A percentile compares a stretch with the other conserved stretches of the same genome.
Conservation (phyloP, 305 asterid genomes). For the Fraxinus platypoda region DNA sequence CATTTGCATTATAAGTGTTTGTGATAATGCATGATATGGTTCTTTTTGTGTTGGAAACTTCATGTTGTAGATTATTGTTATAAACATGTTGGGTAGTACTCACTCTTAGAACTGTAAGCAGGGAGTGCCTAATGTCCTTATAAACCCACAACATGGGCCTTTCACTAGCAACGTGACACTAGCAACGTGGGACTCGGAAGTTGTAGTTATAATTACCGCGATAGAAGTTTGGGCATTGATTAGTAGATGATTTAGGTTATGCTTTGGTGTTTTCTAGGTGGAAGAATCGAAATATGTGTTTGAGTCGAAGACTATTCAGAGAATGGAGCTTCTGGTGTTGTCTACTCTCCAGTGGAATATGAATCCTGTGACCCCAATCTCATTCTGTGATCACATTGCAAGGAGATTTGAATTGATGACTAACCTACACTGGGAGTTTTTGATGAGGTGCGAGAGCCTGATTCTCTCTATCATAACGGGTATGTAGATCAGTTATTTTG, state of each 20-base stretch:
- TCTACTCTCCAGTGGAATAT: slow-evolving; percentile 78
- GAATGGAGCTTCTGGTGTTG: slow-evolving; percentile 85
- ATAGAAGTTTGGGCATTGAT: neutral
- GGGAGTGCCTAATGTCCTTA: neutral
- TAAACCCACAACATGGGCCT: neutral
- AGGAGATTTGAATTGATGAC: slow-evolving; percentile 64
- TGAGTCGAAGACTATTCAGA: slow-evolving; percentile 81
- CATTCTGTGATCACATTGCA: slow-evolving; percentile 71
- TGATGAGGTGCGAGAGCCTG: slow-evolving; percentile 54
- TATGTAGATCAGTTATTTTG: slow-evolving; percentile 38
- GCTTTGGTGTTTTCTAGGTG: slow-evolving; percentile 41
- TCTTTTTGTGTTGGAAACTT: neutral
- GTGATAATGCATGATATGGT: slow-evolving; percentile 29
- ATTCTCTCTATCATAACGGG: slow-evolving; percentile 58
- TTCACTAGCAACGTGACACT: neutral
- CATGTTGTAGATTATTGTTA: neutral
- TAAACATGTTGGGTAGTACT: neutral
- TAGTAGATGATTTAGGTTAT: slow-evolving; percentile 9
- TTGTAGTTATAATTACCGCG: neutral
- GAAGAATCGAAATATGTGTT: slow-evolving; percentile 64
- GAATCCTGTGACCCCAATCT: slow-evolving; percentile 77
- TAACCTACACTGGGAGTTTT: slow-evolving; percentile 59
- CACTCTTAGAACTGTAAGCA: neutral
- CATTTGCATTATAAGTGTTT: slow-evolving; percentile 35
- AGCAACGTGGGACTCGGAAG: neutral